Evolutionary conservation across 176 grass and related monocot genomes (phyloP).

Genomic region (maize (Zea mays)): Zm-B73-REFERENCE-NAM-5.0 NC_050097.1:57365001-57365500

Average conservation of each 20-base stretch:
- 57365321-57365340: conserved; percentile 73
- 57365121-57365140: conserved; percentile 13
- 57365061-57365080: conserved; percentile 28
- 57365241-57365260: conserved; percentile 68
- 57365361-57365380: conserved; percentile 75
- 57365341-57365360: conserved; percentile 82
- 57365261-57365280: conserved; percentile 72
- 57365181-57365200: conserved; percentile 40
- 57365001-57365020: background rate
- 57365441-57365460: conserved; percentile 16
- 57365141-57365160: conserved; percentile 10
- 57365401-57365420: conserved; percentile 45
- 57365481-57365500: conserved; percentile 86
- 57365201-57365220: conserved; percentile 15
- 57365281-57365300: conserved; percentile 80
- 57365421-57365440: conserved; percentile 35
- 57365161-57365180: conserved; percentile 32
- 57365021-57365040: conserved; percentile 3
- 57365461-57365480: conserved; percentile 78
- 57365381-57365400: conserved; percentile 53
- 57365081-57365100: conserved; percentile 5
- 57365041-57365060: conserved; percentile 10
- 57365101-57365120: conserved; percentile 2
- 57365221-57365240: conserved; percentile 62
- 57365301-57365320: conserved; percentile 74